Conservation (phyloP, 208 protist species). For the Trypanosoma mega region DNA sequence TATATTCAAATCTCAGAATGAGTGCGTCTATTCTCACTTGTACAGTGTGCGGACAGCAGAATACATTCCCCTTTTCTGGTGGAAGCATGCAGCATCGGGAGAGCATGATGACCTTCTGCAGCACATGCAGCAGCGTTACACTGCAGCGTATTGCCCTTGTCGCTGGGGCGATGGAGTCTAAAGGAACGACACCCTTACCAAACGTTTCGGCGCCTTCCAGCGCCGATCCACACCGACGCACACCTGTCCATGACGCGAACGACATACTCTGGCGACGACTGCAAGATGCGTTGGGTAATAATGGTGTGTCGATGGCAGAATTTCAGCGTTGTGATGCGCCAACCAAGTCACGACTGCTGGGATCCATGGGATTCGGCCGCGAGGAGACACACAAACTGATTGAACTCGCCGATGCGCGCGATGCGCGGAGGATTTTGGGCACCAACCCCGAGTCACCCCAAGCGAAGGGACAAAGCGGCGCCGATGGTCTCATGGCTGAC, state of each 20-base stretch:
- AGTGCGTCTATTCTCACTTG: conserved; percentile 8
- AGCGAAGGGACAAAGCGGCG: background rate
- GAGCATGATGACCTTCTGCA: conserved; percentile 20
- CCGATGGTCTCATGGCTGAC: no score
- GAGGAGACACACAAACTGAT: conserved; percentile 8
- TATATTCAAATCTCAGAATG: no score
- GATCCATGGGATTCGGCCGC: conserved; percentile 16
- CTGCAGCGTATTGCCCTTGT: conserved; percentile 1
- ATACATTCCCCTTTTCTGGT: conserved; percentile 1
- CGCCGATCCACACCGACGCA: background rate
- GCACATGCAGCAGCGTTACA: conserved; percentile 8
- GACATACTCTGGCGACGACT: conserved; percentile 12
- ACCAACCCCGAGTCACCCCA: no score
- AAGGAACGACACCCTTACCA: background rate
- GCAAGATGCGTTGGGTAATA: conserved; percentile 19
- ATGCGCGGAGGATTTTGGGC: background rate
- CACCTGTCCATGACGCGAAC: background rate
- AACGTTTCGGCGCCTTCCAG: background rate
- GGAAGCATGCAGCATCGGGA: conserved; percentile 1
- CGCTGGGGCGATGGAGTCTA: background rate
- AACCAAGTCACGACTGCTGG: conserved; percentile 8
- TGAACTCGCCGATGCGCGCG: conserved; percentile 2
- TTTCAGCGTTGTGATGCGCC: conserved; percentile 17
- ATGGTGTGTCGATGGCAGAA: conserved; percentile 16
- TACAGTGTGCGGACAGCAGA: conserved; percentile 10